Conservation (phyloP, 148 eudicot species). For the Polygonum maritimum region DNA sequence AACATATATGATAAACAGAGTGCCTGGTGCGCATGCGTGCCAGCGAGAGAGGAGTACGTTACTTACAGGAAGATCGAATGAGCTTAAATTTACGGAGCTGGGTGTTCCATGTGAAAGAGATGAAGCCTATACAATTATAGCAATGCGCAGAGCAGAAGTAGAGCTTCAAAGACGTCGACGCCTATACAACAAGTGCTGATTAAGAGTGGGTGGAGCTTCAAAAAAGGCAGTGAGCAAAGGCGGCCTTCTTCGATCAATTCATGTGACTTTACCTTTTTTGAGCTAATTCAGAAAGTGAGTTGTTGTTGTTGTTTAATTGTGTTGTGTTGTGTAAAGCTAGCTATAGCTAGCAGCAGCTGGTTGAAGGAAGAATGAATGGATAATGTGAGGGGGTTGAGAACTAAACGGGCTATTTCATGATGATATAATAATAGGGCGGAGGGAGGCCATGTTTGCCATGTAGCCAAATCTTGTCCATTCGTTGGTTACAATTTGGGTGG, state of each 20-base stretch:
- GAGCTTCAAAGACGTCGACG: background rate
- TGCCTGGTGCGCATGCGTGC: background rate
- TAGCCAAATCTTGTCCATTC: constrained; percentile 1
- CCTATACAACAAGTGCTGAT: background rate
- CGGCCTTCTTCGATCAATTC: too few relatives aligned
- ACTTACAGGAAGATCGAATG: background rate
- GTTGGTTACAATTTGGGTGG: background rate
- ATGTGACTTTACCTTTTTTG: too few relatives aligned
- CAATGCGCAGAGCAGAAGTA: background rate
- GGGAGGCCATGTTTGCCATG: background rate
- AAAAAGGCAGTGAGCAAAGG: too few relatives aligned
- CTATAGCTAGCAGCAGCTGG: background rate
- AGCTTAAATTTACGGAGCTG: background rate
- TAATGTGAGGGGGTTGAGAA: background rate
- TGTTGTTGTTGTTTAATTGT: too few relatives aligned
- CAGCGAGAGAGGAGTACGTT: background rate
- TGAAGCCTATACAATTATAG: too few relatives aligned
- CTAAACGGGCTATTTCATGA: too few relatives aligned
- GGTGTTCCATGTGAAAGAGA: background rate
- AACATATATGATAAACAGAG: background rate
- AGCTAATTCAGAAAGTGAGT: too few relatives aligned
- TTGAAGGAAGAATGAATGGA: background rate
- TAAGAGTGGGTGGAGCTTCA: too few relatives aligned
- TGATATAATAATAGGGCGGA: too few relatives aligned
- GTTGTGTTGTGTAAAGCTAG: too few relatives aligned